These are phyloP conservation scores for Oryza longistaminata DNA, from an alignment of 176 grass and related monocot genomes.

Conservation along the genomic window DNA sequence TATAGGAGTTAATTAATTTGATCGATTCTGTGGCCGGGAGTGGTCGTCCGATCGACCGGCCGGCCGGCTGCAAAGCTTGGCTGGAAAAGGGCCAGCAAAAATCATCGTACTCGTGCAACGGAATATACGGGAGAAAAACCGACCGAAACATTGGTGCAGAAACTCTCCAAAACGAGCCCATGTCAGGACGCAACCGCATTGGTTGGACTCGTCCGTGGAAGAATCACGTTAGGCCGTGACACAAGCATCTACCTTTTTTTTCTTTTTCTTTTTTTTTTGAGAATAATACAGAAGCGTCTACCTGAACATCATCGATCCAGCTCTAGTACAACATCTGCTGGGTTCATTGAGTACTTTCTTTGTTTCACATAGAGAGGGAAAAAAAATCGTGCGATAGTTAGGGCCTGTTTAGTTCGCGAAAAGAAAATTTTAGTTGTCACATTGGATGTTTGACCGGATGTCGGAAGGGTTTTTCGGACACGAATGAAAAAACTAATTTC, in stretches of 20 bases:
- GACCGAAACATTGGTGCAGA: no score
- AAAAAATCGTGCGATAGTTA: no score
- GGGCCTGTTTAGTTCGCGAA: no score
- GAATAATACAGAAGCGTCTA: slow-evolving; percentile 14
- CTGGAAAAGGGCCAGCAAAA: neutral
- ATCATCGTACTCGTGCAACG: neutral
- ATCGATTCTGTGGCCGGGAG: neutral
- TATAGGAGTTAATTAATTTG: neutral
- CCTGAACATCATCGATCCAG: neutral
- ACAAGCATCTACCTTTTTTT: slow-evolving; percentile 2
- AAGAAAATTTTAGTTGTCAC: no score
- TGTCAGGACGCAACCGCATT: neutral
- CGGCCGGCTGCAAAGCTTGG: neutral
- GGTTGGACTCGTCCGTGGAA: slow-evolving; percentile 15
- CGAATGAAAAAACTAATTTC: no score
- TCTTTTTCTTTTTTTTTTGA: no score
- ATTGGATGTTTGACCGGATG: no score
- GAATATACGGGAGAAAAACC: slow-evolving; percentile 17
- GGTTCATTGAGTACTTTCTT: no score
- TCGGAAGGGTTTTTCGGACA: no score
- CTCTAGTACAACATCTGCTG: no score
- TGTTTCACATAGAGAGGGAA: no score
- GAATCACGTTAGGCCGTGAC: neutral
- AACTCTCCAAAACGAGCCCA: slow-evolving; percentile 20
- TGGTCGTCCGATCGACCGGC: neutral